A percentile compares a stretch with the other conserved stretches of the same genome.
Evolutionary conservation across 2,329 filamentous ascomycete species (phyloP).

Genomic region (Stachybotrys echinatus): DNA sequence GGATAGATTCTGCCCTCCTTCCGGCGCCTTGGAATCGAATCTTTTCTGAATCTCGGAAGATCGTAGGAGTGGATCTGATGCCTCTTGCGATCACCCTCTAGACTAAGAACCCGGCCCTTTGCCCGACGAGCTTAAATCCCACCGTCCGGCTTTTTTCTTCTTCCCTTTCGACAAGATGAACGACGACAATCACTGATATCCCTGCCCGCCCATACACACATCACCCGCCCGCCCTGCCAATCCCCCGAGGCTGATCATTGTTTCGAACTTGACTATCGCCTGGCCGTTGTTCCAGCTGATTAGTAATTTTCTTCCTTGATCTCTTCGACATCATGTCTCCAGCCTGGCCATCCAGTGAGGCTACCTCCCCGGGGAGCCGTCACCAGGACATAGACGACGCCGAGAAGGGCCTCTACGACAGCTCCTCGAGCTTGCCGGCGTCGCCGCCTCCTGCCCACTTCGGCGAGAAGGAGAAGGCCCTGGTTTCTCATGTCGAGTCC

Average conservation of each 20-base stretch:
- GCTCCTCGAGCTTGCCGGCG: slow-evolving; percentile 14
- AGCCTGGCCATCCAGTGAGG: background rate
- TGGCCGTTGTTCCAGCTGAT: no score
- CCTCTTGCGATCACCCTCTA: no score
- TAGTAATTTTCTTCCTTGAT: no score
- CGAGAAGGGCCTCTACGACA: slow-evolving; percentile 29
- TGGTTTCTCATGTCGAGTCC: slow-evolving; percentile 1
- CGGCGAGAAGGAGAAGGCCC: slow-evolving; percentile 11
- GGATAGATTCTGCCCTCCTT: background rate
- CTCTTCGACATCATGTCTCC: background rate
- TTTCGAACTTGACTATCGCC: no score
- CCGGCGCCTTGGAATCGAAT: background rate
- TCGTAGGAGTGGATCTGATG: background rate
- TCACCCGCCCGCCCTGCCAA: no score
- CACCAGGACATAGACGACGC: slow-evolving; percentile 19
- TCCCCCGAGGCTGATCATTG: no score
- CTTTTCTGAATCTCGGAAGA: background rate
- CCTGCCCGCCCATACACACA: no score
- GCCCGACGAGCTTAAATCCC: background rate
- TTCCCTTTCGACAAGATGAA: background rate
- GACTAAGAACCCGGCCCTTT: no score
- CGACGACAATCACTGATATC: background rate
- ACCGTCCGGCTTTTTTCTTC: background rate
- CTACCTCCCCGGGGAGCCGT: background rate
- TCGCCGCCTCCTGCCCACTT: slow-evolving; percentile 13